Percentiles rank a stretch among this genome's conserved stretches.
These are phyloP conservation scores for Nasturtium officinale DNA, from an alignment of 345 rosid genomes.

Conservation along the genomic window DNA sequence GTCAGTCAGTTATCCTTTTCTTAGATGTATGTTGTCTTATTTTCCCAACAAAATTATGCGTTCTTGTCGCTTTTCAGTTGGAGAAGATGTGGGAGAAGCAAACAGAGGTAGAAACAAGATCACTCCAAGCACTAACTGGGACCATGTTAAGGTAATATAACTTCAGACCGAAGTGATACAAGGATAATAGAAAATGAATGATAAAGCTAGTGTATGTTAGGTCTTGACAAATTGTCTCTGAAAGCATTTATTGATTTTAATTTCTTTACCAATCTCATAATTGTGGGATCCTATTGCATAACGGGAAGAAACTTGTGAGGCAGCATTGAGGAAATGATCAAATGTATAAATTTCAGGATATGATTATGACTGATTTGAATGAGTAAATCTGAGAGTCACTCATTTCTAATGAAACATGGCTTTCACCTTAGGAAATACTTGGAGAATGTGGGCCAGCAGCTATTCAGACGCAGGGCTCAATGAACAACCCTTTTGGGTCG, in stretches of 20 bases:
- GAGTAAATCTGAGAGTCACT: neutral
- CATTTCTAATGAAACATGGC: conserved; percentile 6
- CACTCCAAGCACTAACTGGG: conserved; percentile 89
- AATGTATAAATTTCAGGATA: conserved; percentile 19
- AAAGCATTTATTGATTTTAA: neutral
- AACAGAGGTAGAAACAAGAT: conserved; percentile 61
- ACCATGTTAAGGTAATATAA: conserved; percentile 81
- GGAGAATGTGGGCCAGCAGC: conserved; percentile 99
- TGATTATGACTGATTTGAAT: neutral
- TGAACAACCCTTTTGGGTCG: conserved; percentile 93
- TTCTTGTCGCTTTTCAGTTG: conserved; percentile 47
- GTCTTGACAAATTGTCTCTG: neutral
- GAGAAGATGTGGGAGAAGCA: conserved; percentile 51
- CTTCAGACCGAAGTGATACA: neutral
- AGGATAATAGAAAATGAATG: conserved; percentile 15
- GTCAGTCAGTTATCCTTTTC: conserved; percentile 15
- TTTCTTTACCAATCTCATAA: conserved; percentile 8
- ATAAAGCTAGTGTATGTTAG: conserved; percentile 27
- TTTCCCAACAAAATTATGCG: neutral
- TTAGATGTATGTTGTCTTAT: neutral
- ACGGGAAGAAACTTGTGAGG: conserved; percentile 12
- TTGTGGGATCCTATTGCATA: neutral
- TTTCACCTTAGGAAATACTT: conserved; percentile 67
- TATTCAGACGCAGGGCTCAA: conserved; percentile 94
- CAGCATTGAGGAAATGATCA: neutral